Base-by-base conservation (phyloP, 495 filamentous ascomycete species). In the Saxophila tyrrhenica region DNA sequence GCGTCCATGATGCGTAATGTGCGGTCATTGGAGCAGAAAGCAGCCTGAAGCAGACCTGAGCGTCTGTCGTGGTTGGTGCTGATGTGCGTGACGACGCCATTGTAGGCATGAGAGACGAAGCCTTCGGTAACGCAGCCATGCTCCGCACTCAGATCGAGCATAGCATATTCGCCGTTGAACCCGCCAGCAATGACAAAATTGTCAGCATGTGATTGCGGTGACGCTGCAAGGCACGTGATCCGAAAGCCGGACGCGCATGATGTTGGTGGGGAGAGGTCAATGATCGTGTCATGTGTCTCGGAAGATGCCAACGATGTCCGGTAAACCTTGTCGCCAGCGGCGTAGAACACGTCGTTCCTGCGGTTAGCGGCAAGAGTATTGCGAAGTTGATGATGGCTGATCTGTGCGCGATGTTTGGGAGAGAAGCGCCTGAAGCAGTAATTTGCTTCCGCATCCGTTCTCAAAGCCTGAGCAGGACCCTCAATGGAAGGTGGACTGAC, bases 341-440 rank as follows among this genome's bases (percentile, higher is more conserved):
- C 81, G 65, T 94, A 95, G 67, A 85, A 89, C 39, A 86, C 70
- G 46, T 87, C 81, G 46, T 85, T 84, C 41, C 83, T 82, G 10
- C 84, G 85, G 17, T 81, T 78, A 47, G 81, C 78, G 1, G 82
- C 82, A 54, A 97, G 74, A 1, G 92, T 69, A 64, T 95, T 91
- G 46, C 91, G 86, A 16, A 96, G 78, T 62, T 97, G 91, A 61
- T 94, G 95, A 67, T 96, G 91, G 35, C 84, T 72, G 22, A 91
- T 70, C 24, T 76, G 75, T 19, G 86, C 77, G 41, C 79, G 75
- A 24, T 78, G 75, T 35, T 72, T 68, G 2, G 85, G 79, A 54
- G 85, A 77, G 79, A 89, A 88, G 24, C 78, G 74, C 19, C 78
- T 78, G 57, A 84, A 92, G 16, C 75, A 72, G 68, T 61, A 61